Base-by-base conservation (phyloP, 768 basidiomycete species). In the Kwoniella dendrophila region DNA sequence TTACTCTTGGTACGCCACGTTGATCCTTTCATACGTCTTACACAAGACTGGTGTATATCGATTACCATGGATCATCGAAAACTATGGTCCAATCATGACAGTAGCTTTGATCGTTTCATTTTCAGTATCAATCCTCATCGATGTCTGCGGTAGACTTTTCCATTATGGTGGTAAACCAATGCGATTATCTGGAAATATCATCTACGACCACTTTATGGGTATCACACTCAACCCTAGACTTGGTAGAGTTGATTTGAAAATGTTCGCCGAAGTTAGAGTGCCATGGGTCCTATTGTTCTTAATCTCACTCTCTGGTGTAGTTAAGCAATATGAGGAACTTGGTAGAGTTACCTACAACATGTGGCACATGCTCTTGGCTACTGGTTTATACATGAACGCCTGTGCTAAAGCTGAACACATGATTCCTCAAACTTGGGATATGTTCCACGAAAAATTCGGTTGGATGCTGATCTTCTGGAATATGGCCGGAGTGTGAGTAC, bases 151-250 rank as follows among this genome's bases (percentile, higher is more conserved):
- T 0, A 84, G 94, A 65, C 82, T 83, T 12, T 88, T 88, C 36
- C 66, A 78, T 63, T 80, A 74, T 59, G 79, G 79, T 4, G 89
- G 90, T 2, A 87, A 87, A 70, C 85, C 88, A 64, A 87, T 95
- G 51, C 85, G 96, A 65, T 95, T 96, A 90, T 92, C 89, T n/a
- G 93, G 91, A 45, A 94, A 86, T 81, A 86, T 90, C 80, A 84
- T 94, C 71, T 99, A 98, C 76, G 93, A 96, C 69, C 87, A 92
- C 63, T 96, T 94, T 81, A 96, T 97, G 94, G 95, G 95, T 45
- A 92, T 93, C 40, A 85, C 85, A 54, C 83, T 99, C 66, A 99
- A 98, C 81, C 96, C 96, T 6, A 87, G 95, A 61, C 84, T 99
- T 63, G 92, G 92, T 6, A 83, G 84, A 20, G 85, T 99, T 64